Evolutionary conservation across 176 grass and related monocot genomes (phyloP).

Genomic region (Olyra latifolia): DNA sequence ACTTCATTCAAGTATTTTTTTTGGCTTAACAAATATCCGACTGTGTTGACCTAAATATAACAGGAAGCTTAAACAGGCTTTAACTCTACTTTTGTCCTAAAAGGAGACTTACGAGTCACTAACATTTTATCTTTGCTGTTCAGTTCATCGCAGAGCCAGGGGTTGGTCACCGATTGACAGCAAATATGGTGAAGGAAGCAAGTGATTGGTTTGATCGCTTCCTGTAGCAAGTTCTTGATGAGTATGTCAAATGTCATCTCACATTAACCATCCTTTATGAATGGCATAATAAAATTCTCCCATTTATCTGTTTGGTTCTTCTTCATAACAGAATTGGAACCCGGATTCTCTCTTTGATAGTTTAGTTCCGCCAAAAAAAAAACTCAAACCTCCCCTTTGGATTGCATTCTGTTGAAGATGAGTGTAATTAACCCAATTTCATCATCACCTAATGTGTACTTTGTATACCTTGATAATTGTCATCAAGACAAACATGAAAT

Average conservation of each 20-base stretch:
- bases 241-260: background rate
- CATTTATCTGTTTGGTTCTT: no score
- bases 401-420: background rate
- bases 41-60: background rate
- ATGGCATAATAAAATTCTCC: background rate
- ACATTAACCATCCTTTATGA: background rate
- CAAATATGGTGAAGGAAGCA: conserved; percentile 75
- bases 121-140: conserved; percentile 15
- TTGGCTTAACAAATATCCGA: background rate
- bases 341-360: no score
- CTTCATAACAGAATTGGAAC: no score
- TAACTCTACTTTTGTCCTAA: background rate
- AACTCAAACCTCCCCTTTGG: background rate
- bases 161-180: conserved; percentile 50
- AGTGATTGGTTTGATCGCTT: conserved; percentile 80
- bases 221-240: background rate
- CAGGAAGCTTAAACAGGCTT: background rate
- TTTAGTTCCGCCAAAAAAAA: no score
- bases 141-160: conserved; percentile 69
- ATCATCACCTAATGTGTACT: background rate
- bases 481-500: background rate
- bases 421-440: background rate
- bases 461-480: background rate
- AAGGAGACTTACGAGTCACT: background rate
- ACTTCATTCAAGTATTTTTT: background rate